Evolutionary conservation across 2,329 filamentous ascomycete species (phyloP).

Genomic region (Fonsecaea erecta): DNA sequence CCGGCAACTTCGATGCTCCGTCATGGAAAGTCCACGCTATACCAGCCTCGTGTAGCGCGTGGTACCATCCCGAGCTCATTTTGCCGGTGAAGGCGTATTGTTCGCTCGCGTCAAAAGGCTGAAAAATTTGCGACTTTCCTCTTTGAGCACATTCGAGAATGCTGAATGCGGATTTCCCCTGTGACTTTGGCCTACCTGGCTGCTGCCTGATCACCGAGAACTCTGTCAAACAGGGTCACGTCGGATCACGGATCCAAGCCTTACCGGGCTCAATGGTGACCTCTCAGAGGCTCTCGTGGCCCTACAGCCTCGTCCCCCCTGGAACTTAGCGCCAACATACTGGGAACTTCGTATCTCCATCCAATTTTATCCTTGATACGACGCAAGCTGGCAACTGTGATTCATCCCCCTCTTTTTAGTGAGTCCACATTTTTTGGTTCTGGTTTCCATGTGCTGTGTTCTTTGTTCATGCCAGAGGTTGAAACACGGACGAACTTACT

Average conservation of each 20-base stretch:
- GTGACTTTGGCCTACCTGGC: neutral
- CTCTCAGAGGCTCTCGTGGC: slow-evolving; percentile 8
- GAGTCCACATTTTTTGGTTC: slow-evolving; percentile 1
- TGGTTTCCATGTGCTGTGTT: neutral
- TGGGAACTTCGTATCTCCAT: slow-evolving; percentile 8
- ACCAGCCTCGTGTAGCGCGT: neutral
- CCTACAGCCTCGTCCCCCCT: slow-evolving; percentile 22
- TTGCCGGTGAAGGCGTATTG: neutral
- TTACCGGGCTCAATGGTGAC: slow-evolving; percentile 4
- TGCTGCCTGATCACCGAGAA: slow-evolving; percentile 5
- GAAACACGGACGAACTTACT: slow-evolving; percentile 18
- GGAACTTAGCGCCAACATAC: slow-evolving; percentile 9
- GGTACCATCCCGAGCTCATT: neutral
- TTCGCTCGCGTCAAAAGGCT: neutral
- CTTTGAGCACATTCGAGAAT: neutral
- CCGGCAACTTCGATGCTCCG: neutral
- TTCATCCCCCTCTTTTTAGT: slow-evolving; percentile 16
- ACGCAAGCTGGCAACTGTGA: slow-evolving; percentile 13
- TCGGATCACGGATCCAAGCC: slow-evolving; percentile 9
- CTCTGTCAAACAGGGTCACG: neutral
- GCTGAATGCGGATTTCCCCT: neutral
- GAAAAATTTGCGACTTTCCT: neutral
- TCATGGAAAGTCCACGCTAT: neutral
- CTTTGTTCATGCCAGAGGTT: slow-evolving; percentile 1
- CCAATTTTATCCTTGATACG: slow-evolving; percentile 7